Evolutionary conservation across 148 eudicot genomes (phyloP).

Genomic region (Drosera capensis): DNA sequence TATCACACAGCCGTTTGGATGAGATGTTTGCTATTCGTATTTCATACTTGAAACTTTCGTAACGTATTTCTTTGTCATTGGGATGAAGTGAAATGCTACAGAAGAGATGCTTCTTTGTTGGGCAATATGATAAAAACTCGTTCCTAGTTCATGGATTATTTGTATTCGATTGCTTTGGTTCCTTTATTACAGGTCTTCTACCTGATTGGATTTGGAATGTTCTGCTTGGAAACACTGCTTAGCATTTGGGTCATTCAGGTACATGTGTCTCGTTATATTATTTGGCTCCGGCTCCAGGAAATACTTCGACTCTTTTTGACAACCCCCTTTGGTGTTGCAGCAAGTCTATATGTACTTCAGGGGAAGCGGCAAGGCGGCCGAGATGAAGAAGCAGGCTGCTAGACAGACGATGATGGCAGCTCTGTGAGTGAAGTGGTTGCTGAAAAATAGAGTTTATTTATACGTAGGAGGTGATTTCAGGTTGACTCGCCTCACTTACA

Average conservation of each 20-base stretch:
- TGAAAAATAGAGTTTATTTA: conserved; percentile 1
- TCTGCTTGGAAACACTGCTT: conserved; percentile 21
- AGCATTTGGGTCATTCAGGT: conserved; percentile 46
- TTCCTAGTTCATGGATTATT: too few species aligned
- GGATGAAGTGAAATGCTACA: too few species aligned
- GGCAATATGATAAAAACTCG: too few species aligned
- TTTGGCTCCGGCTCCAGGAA: too few species aligned
- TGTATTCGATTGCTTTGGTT: too few species aligned
- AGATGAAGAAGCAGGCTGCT: conserved; percentile 34
- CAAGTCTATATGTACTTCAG: conserved; percentile 38
- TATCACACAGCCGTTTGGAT: not conserved
- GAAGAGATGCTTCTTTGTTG: too few species aligned
- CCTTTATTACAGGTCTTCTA: conserved; percentile 20
- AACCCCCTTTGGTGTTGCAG: conserved; percentile 10
- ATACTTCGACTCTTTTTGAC: too few species aligned
- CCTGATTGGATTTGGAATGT: conserved; percentile 19
- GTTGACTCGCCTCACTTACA: too few species aligned
- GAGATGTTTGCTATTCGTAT: too few species aligned
- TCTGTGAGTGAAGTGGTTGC: too few species aligned
- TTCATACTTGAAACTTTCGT: too few species aligned
- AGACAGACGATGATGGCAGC: conserved; percentile 35
- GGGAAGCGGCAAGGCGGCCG: conserved; percentile 42
- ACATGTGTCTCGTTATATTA: not conserved
- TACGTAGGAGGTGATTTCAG: conserved; percentile 3
- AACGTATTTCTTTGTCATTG: too few species aligned